Evolutionary conservation across 2,329 filamentous ascomycete genomes (phyloP), one percentile per base, ranked within the genome.

Genomic region (Phoma sp.): DNA sequence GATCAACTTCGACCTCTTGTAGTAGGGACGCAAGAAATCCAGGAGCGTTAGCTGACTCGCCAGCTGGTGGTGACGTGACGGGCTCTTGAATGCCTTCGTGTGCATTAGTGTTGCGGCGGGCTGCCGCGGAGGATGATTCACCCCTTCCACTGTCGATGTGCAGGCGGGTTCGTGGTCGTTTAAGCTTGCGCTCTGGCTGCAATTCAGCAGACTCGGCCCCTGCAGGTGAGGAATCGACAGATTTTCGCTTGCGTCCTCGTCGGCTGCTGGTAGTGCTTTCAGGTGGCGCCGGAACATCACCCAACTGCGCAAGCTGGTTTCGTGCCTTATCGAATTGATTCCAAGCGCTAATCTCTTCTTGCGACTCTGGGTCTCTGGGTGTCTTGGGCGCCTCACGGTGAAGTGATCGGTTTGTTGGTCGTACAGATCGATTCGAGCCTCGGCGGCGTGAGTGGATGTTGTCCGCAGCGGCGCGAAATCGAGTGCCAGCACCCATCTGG

Each of bases 21-120:
- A 98, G 79, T 6, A 98, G 80, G 0, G 92, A 94, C 22, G 92
- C 91, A 7, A 98, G 81, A 70, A 98, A 94, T 6, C 91, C 93
- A 7, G 92, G 90, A 25, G 80, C 82, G 35, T 79, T 74, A 25
- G 64, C 56, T 31, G 62, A 65, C 60, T 56, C 79, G 35, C 56
- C 62, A 15, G 50, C 47, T 43, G 45, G 58, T 53, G 61, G 63
- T n/a, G 58, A 68, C 21, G 63, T 60, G 21, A 57, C 64, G 37
- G 56, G 39, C 31, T 57, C 58, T 31, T 52, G 43, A 22, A 52
- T 40, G 15, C 50, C 49, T 64, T 66, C 69, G 60, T 65, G 69
- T 52, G 37, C 63, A 32, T 47, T 43, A 13, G 55, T 68, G 55
- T 55, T 64, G 45, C 71, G 74, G 49, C 70, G 71, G 52, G 63